Percentiles rank a stretch among this genome's conserved stretches.
Conservation (phyloP, 2,329 filamentous ascomycete species). For the Fusarium temperatum region DNA sequence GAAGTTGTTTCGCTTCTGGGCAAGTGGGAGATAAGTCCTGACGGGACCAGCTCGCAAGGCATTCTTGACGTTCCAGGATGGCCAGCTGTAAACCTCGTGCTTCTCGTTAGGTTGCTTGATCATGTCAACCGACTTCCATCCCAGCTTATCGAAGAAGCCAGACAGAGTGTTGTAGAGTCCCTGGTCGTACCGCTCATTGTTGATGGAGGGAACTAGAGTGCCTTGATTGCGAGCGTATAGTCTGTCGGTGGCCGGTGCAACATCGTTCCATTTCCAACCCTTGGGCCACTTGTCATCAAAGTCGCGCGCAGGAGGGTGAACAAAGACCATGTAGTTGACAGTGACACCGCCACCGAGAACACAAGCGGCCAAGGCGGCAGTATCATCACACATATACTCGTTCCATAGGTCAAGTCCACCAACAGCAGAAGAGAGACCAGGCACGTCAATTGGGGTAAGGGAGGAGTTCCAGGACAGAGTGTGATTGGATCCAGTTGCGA, state of each 20-base stretch:
- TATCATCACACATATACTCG: conserved; percentile 38
- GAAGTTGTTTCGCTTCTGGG: conserved; percentile 69
- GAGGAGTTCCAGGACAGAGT: conserved; percentile 69
- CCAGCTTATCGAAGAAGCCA: conserved; percentile 65
- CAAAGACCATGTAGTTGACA: conserved; percentile 74
- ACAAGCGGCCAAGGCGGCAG: conserved; percentile 60
- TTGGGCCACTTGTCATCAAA: conserved; percentile 73
- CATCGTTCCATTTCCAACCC: conserved; percentile 70
- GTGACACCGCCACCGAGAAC: conserved; percentile 73
- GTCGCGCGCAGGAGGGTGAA: conserved; percentile 70
- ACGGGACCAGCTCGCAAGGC: conserved; percentile 75
- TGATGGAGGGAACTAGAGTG: conserved; percentile 69
- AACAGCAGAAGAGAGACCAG: conserved; percentile 65
- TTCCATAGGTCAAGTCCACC: conserved; percentile 73
- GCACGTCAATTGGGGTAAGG: conserved; percentile 75
- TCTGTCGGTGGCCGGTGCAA: conserved; percentile 65
- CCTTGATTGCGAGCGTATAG: conserved; percentile 63
- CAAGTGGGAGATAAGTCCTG: conserved; percentile 73
- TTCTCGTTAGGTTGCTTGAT: conserved; percentile 69
- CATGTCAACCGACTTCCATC: conserved; percentile 70
- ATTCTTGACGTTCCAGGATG: conserved; percentile 72
- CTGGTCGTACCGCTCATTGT: conserved; percentile 73
- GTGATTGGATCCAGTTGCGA: conserved; percentile 68
- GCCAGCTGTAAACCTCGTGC: conserved; percentile 70
- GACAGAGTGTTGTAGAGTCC: conserved; percentile 70